These are phyloP conservation scores for Westerdykella sp. DNA, from an alignment of 2,329 filamentous ascomycete species.

Conservation along the genomic window DNA sequence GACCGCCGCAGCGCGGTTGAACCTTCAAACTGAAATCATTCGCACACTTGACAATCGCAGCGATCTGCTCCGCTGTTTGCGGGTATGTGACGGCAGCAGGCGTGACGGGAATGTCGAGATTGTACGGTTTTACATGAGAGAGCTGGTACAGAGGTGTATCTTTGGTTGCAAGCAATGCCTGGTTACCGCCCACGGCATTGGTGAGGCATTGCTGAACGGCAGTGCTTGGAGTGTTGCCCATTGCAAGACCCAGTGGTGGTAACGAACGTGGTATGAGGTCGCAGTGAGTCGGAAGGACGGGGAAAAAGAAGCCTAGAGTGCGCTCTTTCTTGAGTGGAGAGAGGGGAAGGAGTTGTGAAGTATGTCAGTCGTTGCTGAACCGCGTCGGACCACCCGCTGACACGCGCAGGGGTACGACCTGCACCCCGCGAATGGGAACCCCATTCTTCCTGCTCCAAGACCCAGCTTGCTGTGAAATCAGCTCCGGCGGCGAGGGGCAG, in stretches of 20 bases:
- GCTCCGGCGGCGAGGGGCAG: too few species aligned
- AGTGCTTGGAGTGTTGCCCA: slow-evolving; percentile 28
- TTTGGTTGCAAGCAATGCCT: slow-evolving; percentile 19
- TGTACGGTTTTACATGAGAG: slow-evolving; percentile 33
- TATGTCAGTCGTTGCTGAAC: too few species aligned
- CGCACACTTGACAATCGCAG: slow-evolving; percentile 54
- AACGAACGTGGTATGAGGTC: too few species aligned
- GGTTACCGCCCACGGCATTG: slow-evolving; percentile 22
- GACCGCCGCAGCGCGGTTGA: slow-evolving; percentile 54
- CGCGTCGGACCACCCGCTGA: too few species aligned
- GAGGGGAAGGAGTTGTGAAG: too few species aligned
- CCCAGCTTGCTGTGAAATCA: too few species aligned
- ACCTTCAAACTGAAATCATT: slow-evolving; percentile 47
- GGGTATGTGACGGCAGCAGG: slow-evolving; percentile 55
- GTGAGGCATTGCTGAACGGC: slow-evolving; percentile 24
- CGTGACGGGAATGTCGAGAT: slow-evolving; percentile 30
- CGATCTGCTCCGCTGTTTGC: slow-evolving; percentile 47
- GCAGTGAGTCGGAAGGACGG: too few species aligned
- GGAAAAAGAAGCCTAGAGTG: too few species aligned
- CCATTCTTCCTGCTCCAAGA: too few species aligned
- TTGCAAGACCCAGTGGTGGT: slow-evolving; percentile 3
- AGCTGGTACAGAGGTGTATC: slow-evolving; percentile 23
- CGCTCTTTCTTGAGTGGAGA: too few species aligned
- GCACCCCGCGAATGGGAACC: too few species aligned
- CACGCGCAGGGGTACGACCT: too few species aligned